Base-by-base conservation (phyloP, 345 rosid species). In the Gossypium raimondii region DNA sequence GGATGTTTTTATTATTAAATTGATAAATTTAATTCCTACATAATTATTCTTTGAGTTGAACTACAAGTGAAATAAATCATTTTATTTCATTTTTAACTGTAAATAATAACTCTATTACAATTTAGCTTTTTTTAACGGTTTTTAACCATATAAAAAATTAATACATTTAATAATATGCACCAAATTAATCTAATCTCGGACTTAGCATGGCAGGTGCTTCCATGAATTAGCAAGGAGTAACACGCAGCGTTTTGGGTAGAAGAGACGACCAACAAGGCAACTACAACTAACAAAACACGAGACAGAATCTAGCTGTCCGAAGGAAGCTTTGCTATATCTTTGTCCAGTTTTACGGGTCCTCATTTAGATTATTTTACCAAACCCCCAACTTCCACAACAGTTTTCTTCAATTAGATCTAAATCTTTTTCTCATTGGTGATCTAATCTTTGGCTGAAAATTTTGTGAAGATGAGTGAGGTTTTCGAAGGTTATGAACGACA, bases 401-500 rank as follows among this genome's bases (percentile, higher is more conserved):
- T 38, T 38, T 10, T 60, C 12, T 27, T 16, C 22, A 27, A 43
- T 65, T 52, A 59, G 78, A 76, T 57, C 78, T 50, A 7, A 13
- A 52, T 65, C 65, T 18, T 75, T 29, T 11, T 53, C 22, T 2
- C 8, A 18, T 61, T 6, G 60, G 57, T n/a, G 60, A 52, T 70
- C 72, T 41, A 34, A 55, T 52, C 69, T 50, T 9, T 5, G 16
- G 11, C 43, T 47, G 66, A 41, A 18, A 13, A 2, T 0, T 55
- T 51, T 59, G 11, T 14, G 76, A 85, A 85, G 82, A 93, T 93
- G 98, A 93, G 95, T 68, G 91, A 86, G 48, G 95, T 90, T 16
- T 91, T 91, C 70, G 93, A 93, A 79, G 93, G 93, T 41, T 93
- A 93, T 87, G 98, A 90, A 81, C 94, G 96, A 2, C 97, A 88